A percentile compares a stretch with the other conserved stretches of the same genome.
phyloP scores from a whole-genome alignment of 108 stramenopile species.

The Chaetoceros muelleri region DNA sequence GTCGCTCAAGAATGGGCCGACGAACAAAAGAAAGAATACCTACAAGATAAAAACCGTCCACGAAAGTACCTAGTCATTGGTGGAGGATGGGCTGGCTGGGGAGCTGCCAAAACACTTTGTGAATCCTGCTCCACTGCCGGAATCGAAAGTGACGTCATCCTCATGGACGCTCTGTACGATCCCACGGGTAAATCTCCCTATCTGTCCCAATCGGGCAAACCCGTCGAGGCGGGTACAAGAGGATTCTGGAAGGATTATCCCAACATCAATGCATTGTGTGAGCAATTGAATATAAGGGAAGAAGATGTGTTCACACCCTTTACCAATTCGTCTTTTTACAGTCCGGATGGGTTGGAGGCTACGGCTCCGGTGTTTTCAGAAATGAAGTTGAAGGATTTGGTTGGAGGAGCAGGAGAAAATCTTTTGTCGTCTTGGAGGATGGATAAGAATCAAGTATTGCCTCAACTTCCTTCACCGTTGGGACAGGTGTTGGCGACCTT shows the following conservation, averaged over 20 bases:
- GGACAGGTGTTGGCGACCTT: slow-evolving; percentile 85
- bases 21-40: slow-evolving; percentile 8
- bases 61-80: slow-evolving; percentile 40
- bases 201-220: slow-evolving; percentile 61
- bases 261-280: slow-evolving; percentile 77
- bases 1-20: slow-evolving; percentile 13
- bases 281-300: slow-evolving; percentile 47
- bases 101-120: slow-evolving; percentile 83
- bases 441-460: slow-evolving; percentile 25
- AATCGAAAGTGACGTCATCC: slow-evolving; percentile 45
- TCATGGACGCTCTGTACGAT: slow-evolving; percentile 81
- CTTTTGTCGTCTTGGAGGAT: not conserved
- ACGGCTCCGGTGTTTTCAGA: slow-evolving; percentile 81
- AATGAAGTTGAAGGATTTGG: slow-evolving; percentile 34
- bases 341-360: slow-evolving; percentile 88
- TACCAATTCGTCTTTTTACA: slow-evolving; percentile 88
- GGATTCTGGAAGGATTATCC: slow-evolving; percentile 97
- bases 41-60: not conserved
- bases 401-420: slow-evolving; percentile 17
- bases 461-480: slow-evolving; percentile 74
- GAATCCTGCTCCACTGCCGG: slow-evolving; percentile 34
- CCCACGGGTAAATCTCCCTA: slow-evolving; percentile 64
- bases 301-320: slow-evolving; percentile 76
- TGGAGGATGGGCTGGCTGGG: slow-evolving; percentile 93
- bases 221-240: slow-evolving; percentile 78